phyloP scores from a whole-genome alignment of 352 stramenopile species.

The Globisporangium carolinianum region DNA sequence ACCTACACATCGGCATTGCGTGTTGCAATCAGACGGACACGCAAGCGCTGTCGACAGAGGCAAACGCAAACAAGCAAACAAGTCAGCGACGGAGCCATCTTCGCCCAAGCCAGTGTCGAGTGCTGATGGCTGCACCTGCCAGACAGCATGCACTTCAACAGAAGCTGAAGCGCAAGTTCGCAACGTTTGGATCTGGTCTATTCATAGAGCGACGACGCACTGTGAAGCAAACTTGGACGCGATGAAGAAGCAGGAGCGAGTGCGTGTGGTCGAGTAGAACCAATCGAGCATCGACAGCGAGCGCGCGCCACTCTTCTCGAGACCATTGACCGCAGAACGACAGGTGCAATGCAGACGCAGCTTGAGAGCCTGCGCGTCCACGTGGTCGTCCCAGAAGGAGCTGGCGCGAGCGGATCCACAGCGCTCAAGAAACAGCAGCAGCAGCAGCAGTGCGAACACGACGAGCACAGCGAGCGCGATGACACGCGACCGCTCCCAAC shows the following conservation, averaged over 20 bases:
- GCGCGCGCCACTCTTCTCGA: too few species aligned
- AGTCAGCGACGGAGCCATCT: neutral
- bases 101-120: too few species aligned
- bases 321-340: too few species aligned
- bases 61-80: neutral
- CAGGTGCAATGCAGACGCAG: conserved; percentile 5
- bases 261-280: too few species aligned
- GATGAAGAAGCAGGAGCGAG: too few species aligned
- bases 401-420: conserved; percentile 1
- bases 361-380: conserved; percentile 12
- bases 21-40: neutral
- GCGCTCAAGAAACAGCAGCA: conserved; percentile 19
- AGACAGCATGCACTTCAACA: too few species aligned
- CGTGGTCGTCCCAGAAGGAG: conserved; percentile 2
- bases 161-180: too few species aligned
- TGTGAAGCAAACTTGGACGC: too few species aligned
- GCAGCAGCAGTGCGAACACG: conserved; percentile 1
- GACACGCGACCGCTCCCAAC: conserved; percentile 1
- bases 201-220: too few species aligned
- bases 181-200: too few species aligned
- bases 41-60: neutral
- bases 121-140: too few species aligned
- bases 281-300: too few species aligned
- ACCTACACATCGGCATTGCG: neutral
- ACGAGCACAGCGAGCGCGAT: neutral